Evolutionary conservation across 768 basidiomycete species (phyloP), one percentile per base, ranked within the genome.

Genomic region (Boletus huronensis): DNA sequence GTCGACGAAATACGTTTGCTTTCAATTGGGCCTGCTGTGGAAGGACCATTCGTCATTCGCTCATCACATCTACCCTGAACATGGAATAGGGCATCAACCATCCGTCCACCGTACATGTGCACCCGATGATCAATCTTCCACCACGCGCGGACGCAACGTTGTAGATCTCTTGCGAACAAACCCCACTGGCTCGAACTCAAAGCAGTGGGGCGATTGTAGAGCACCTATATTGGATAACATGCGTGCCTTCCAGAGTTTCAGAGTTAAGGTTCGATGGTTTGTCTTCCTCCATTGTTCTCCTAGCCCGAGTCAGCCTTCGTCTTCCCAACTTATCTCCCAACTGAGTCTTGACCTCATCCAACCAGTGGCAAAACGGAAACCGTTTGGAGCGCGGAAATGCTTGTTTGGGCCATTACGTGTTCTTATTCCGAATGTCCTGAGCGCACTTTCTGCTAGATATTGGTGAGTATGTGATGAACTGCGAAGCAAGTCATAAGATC

Each of bases 51-150:
- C 35, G 38, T 35, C 35, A 45, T 53, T 61, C 53, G 46, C 42
- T 60, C 55, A 39, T 58, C 56, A 58, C 58, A 51, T 28, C 25
- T 25, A 57, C 62, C 55, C 55, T 61, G 58, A 52, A 47, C 39
- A 57, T 54, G 58, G 52, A 56, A 47, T 43, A 28, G 23, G 51
- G 31, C 44, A 26, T 55, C 23, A 50, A 34, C 43, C 40, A 53
- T 51, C 61, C 58, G 53, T 54, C 21, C 39, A 57, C 52, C 53
- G 25, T 28, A 48, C 53, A 53, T 57, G 44, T 48, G 21, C 42
- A 48, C 53, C 63, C 62, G 63, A 64, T 64, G 42, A 64, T 65
- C 63, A 63, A 63, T 63, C 64, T 65, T 65, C 63, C 54, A 40
- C 51, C 40, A 39, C 54, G 64, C 57, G 46, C 49, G 64, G 51